A percentile compares a stretch with the other conserved stretches of the same genome.
Conservation (phyloP, 1,284 basidiomycete species). For the Gymnopus androsaceus region DNA sequence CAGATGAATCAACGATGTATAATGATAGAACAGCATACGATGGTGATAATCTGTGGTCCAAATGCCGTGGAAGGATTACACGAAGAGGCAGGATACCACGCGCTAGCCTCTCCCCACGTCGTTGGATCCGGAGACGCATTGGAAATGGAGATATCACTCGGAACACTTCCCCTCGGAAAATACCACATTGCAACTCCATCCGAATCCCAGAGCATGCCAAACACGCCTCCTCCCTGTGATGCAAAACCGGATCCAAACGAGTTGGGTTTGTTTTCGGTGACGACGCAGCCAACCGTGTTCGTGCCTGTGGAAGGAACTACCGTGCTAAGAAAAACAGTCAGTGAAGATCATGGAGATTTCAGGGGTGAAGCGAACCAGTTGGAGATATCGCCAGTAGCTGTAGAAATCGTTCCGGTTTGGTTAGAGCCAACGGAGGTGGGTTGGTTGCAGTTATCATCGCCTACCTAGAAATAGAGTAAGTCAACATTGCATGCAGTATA, state of each 20-base stretch:
- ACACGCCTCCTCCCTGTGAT: slow-evolving; percentile 19
- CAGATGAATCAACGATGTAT: background rate
- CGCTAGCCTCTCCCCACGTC: slow-evolving; percentile 58
- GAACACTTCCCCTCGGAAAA: slow-evolving; percentile 49
- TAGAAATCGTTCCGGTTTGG: slow-evolving; percentile 17
- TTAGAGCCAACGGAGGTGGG: slow-evolving; percentile 9
- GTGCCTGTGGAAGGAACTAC: slow-evolving; percentile 10
- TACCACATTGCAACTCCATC: slow-evolving; percentile 58
- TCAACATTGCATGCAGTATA: too few species aligned
- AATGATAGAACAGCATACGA: background rate
- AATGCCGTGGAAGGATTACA: slow-evolving; percentile 37
- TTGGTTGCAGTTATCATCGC: too few species aligned
- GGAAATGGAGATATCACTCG: slow-evolving; percentile 46
- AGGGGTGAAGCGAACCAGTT: too few species aligned
- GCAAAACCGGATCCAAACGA: slow-evolving; percentile 20
- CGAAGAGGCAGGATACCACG: slow-evolving; percentile 50
- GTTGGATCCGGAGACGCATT: slow-evolving; percentile 51
- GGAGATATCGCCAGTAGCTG: too few species aligned
- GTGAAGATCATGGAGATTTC: too few species aligned
- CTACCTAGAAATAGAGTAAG: too few species aligned
- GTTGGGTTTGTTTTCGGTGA: background rate
- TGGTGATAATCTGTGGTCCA: slow-evolving; percentile 20
- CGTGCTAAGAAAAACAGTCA: too few species aligned
- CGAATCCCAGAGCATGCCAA: slow-evolving; percentile 51
- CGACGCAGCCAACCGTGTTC: slow-evolving; percentile 12